A percentile compares a stretch with the other conserved stretches of the same genome.
phyloP scores from a whole-genome alignment of 495 filamentous ascomycete species.

The Aspergillus olivimuriae region DNA sequence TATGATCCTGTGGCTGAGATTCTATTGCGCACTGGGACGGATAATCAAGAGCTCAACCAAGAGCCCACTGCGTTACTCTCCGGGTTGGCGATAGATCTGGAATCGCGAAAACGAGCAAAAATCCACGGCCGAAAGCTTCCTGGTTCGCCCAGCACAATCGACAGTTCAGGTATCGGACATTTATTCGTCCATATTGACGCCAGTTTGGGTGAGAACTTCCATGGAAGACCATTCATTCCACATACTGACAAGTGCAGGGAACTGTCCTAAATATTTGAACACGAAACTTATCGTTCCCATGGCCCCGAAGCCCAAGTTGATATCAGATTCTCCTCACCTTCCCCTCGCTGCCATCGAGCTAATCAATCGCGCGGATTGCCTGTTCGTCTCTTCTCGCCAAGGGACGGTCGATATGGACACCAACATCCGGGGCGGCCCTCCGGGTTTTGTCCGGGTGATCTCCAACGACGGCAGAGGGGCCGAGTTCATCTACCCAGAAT shows the following conservation, averaged over 20 bases:
- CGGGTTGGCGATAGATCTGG: slow-evolving; percentile 61
- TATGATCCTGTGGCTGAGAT: slow-evolving; percentile 60
- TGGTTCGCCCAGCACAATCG: slow-evolving; percentile 38
- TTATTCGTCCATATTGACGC: slow-evolving; percentile 60
- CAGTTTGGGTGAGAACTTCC: slow-evolving; percentile 50
- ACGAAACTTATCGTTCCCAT: slow-evolving; percentile 55
- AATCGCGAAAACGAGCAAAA: slow-evolving; percentile 60
- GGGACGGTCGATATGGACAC: slow-evolving; percentile 67
- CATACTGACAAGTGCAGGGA: slow-evolving; percentile 34
- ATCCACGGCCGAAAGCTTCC: slow-evolving; percentile 57
- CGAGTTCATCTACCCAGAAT: slow-evolving; percentile 68
- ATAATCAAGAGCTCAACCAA: slow-evolving; percentile 23
- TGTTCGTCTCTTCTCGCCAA: slow-evolving; percentile 67
- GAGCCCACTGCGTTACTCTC: slow-evolving; percentile 45
- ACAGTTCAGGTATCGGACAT: slow-evolving; percentile 46
- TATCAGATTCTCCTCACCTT: slow-evolving; percentile 39
- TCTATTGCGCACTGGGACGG: slow-evolving; percentile 43
- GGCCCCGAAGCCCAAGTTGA: slow-evolving; percentile 43
- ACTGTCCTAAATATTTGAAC: slow-evolving; percentile 83
- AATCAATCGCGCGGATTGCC: slow-evolving; percentile 59
- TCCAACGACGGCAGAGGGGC: slow-evolving; percentile 42
- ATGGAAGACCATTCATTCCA: too few relatives aligned
- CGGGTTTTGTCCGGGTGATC: slow-evolving; percentile 62
- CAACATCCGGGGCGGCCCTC: slow-evolving; percentile 72
- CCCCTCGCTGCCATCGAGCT: slow-evolving; percentile 47